A percentile compares a stretch with the other conserved stretches of the same genome.
phyloP scores from a whole-genome alignment of 1,284 basidiomycete genomes.

The Cutaneotrichosporon daszewskae region DNA sequence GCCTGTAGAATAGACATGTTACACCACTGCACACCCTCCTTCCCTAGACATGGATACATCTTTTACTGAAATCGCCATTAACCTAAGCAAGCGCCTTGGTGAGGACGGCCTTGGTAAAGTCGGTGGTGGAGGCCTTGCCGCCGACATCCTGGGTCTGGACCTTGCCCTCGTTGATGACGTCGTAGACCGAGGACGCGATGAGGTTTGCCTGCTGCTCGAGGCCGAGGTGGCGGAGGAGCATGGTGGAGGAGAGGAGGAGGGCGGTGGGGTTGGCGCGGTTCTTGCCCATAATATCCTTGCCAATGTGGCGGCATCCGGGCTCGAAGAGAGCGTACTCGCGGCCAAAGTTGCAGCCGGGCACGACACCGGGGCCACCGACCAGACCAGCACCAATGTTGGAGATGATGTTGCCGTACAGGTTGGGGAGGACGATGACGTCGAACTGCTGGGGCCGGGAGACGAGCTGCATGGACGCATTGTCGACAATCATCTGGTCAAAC shows the following conservation, averaged over 20 bases:
- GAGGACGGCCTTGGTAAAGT: conserved; percentile 86
- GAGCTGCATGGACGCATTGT: conserved; percentile 99
- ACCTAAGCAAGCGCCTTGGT: conserved; percentile 35
- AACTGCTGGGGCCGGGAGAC: conserved; percentile 88
- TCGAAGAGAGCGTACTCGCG: conserved; percentile 97
- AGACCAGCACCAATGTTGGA: conserved; percentile 98
- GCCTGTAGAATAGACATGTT: not conserved
- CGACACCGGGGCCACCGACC: conserved; percentile 95
- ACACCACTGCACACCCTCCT: too few species aligned
- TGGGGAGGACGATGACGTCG: conserved; percentile 35
- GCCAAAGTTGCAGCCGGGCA: conserved; percentile 97
- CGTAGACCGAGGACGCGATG: conserved; percentile 89
- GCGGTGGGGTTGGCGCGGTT: conserved; percentile 97
- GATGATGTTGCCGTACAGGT: conserved; percentile 87
- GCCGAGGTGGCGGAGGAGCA: conserved; percentile 97
- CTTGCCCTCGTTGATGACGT: conserved; percentile 83
- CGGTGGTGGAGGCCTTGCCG: conserved; percentile 79
- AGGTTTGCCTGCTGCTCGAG: conserved; percentile 91
- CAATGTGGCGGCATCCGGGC: conserved; percentile 97
- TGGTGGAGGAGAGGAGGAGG: conserved; percentile 95
- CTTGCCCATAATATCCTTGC: conserved; percentile 95
- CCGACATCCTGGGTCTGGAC: conserved; percentile 94
- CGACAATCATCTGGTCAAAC: conserved; percentile 98
- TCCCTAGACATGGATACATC: not conserved
- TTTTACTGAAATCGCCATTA: not conserved